phyloP scores from a whole-genome alignment of 2,329 filamentous ascomycete species.

The Teratosphaeria nubilosa region DNA sequence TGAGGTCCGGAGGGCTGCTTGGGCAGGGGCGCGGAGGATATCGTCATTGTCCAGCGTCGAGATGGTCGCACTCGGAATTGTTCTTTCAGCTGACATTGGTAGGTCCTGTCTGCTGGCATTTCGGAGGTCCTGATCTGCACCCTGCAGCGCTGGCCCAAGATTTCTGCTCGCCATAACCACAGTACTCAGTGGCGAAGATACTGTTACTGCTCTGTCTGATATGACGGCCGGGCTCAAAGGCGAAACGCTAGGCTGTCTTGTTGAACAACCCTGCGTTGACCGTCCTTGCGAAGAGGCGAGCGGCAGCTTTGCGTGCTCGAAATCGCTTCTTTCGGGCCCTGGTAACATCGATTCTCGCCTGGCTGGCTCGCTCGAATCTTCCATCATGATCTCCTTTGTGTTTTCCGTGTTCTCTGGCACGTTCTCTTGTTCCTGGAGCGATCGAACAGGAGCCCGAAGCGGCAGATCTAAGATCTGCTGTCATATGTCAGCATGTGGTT shows the following conservation, averaged over 20 bases:
- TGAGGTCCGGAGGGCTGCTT: neutral
- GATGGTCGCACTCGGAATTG: no score
- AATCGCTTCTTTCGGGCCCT: neutral
- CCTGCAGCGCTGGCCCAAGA: neutral
- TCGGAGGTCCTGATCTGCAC: neutral
- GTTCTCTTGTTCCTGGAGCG: neutral
- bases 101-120: neutral
- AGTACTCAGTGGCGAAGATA: neutral
- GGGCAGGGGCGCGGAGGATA: neutral
- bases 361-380: neutral
- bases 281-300: neutral
- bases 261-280: neutral
- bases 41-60: neutral
- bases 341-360: neutral
- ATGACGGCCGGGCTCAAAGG: neutral
- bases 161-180: neutral
- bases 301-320: neutral
- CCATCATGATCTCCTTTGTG: neutral
- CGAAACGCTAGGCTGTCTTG: neutral
- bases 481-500: neutral
- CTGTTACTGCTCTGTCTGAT: neutral
- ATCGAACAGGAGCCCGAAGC: no score
- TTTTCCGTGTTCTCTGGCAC: neutral
- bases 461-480: neutral
- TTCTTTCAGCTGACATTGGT: neutral